A percentile compares a stretch with the other conserved stretches of the same genome.
Conservation (phyloP, 345 rosid species). For the Melaleuca alternifolia region DNA sequence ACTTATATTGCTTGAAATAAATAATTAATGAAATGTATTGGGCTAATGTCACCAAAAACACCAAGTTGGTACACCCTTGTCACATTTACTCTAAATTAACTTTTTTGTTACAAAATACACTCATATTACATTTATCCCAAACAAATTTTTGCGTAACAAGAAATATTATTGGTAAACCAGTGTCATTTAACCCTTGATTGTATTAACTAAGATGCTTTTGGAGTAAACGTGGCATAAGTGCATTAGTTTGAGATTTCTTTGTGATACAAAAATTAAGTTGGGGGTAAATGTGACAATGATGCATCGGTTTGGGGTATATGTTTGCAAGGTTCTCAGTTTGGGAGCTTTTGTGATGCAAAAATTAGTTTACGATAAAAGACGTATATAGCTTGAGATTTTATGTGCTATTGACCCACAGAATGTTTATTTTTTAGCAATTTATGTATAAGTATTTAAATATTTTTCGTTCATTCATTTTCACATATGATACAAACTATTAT, state of each 20-base stretch:
- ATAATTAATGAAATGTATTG: background rate
- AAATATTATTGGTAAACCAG: too few relatives aligned
- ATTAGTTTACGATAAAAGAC: background rate
- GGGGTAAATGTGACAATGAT: background rate
- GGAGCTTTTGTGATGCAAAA: background rate
- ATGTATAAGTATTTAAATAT: background rate
- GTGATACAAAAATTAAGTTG: background rate
- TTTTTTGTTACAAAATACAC: too few relatives aligned
- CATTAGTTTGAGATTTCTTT: background rate
- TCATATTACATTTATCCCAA: too few relatives aligned
- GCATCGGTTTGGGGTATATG: background rate
- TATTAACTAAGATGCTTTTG: background rate
- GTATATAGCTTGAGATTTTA: background rate
- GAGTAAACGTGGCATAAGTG: background rate
- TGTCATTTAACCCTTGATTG: too few relatives aligned
- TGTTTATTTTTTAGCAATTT: background rate
- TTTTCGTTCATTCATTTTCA: background rate
- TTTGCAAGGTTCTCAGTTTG: fast-evolving
- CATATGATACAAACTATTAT: fast-evolving
- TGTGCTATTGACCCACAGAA: background rate
- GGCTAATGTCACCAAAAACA: background rate
- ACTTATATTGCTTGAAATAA: background rate
- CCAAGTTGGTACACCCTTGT: background rate
- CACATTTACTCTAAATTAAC: too few relatives aligned
- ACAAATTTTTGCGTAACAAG: too few relatives aligned